These are phyloP conservation scores for Quercus phellos DNA, from an alignment of 331 rosid species.

Conservation along the genomic window DNA sequence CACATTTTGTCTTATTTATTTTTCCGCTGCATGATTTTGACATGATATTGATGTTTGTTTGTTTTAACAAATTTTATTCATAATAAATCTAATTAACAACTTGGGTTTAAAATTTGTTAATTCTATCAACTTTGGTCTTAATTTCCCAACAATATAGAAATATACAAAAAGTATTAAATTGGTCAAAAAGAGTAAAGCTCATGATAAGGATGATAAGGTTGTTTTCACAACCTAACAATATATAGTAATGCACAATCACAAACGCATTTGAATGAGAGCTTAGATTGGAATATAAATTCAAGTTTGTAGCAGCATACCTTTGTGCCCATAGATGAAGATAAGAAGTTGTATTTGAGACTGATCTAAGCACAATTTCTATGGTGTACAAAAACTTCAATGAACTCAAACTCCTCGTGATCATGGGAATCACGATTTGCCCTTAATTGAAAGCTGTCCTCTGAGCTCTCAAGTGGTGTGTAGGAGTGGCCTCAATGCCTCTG, in stretches of 20 bases:
- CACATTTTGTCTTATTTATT: too few species aligned
- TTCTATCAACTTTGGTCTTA: too few species aligned
- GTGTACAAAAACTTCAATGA: conserved; percentile 92
- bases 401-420: conserved; percentile 86
- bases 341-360: conserved; percentile 95
- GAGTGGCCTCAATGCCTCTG: conserved; percentile 77
- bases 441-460: conserved; percentile 73
- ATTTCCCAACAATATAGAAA: background rate
- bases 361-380: conserved; percentile 94
- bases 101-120: too few species aligned
- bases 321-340: conserved; percentile 98
- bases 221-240: too few species aligned
- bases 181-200: too few species aligned
- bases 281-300: conserved; percentile 1
- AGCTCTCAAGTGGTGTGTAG: conserved; percentile 54
- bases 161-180: too few species aligned
- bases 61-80: too few species aligned
- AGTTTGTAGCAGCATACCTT: conserved; percentile 48
- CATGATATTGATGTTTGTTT: too few species aligned
- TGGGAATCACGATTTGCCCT: conserved; percentile 72
- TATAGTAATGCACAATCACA: background rate
- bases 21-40: too few species aligned
- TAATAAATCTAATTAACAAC: too few species aligned
- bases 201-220: too few species aligned
- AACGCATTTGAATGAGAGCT: background rate